Conservation (phyloP, 2,329 filamentous ascomycete species). For the Fusarium denticulatum region DNA sequence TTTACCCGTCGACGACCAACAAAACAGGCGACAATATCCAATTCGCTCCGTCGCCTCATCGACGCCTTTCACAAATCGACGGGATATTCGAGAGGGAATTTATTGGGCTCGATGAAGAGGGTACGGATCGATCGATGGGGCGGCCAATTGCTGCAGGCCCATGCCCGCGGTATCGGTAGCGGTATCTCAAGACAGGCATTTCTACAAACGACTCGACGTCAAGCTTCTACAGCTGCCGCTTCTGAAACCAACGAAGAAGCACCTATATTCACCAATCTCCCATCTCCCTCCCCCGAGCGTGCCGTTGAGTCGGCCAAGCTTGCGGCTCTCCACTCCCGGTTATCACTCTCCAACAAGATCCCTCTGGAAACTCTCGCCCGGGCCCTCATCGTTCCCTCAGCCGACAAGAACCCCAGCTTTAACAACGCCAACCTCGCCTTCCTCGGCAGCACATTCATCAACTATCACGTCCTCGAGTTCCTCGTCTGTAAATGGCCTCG, state of each 20-base stretch:
- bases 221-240: slow-evolving; percentile 48
- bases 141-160: slow-evolving; percentile 53
- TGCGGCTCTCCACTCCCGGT: slow-evolving; percentile 88
- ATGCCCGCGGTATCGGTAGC: slow-evolving; percentile 18
- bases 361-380: slow-evolving; percentile 88
- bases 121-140: slow-evolving; percentile 55
- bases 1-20: slow-evolving; percentile 44
- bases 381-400: slow-evolving; percentile 85
- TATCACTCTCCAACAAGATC: slow-evolving; percentile 82
- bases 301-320: slow-evolving; percentile 85
- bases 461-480: slow-evolving; percentile 89
- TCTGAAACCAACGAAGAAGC: slow-evolving; percentile 38
- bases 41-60: slow-evolving; percentile 16
- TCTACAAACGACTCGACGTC: slow-evolving; percentile 31
- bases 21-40: slow-evolving; percentile 24
- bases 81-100: slow-evolving; percentile 31
- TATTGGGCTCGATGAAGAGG: slow-evolving; percentile 52
- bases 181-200: slow-evolving; percentile 38
- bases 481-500: slow-evolving; percentile 90
- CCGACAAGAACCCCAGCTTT: slow-evolving; percentile 80
- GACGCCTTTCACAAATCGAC: slow-evolving; percentile 16
- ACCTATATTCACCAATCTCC: slow-evolving; percentile 55
- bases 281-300: slow-evolving; percentile 75
- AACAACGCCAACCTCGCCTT: slow-evolving; percentile 89
- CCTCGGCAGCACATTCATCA: slow-evolving; percentile 83